A percentile compares a stretch with the other conserved stretches of the same genome.
phyloP scores from a whole-genome alignment of 2,329 filamentous ascomycete species.

The Cladorrhinum sp. region DNA sequence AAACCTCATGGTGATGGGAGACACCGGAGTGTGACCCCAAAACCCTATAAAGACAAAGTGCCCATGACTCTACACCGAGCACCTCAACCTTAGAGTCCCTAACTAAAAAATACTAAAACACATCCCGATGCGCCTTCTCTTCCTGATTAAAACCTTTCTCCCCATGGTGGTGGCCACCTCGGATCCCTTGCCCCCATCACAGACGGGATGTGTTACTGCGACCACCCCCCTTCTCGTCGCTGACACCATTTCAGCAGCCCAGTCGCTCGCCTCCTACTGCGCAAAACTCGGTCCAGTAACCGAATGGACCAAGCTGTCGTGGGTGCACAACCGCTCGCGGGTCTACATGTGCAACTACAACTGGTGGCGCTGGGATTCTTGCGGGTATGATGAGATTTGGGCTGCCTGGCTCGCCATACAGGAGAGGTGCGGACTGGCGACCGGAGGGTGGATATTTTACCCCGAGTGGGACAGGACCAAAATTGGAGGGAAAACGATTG shows the following conservation, averaged over 20 bases:
- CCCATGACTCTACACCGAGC: no score
- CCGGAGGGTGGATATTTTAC: background rate
- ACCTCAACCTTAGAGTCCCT: no score
- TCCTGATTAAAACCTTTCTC: background rate
- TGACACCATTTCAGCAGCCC: background rate
- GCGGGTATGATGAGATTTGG: constrained; percentile 3
- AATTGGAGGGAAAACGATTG: background rate
- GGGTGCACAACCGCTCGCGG: constrained; percentile 3
- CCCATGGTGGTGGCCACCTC: background rate
- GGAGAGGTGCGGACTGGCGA: background rate
- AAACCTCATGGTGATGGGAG: no score
- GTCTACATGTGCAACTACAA: constrained; percentile 16
- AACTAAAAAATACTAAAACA: no score
- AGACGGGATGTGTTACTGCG: background rate
- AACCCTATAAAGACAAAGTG: no score
- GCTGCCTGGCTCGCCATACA: constrained; percentile 6
- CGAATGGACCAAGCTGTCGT: constrained; percentile 9
- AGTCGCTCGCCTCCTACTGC: background rate
- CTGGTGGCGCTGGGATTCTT: background rate
- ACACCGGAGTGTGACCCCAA: no score
- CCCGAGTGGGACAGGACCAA: background rate
- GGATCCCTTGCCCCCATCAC: background rate
- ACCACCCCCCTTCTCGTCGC: background rate
- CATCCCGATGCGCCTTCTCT: background rate
- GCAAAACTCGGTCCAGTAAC: background rate